Evolutionary conservation across 2,329 filamentous ascomycete genomes (phyloP), one percentile per base, ranked within the genome.

Genomic region (Colletotrichum camelliae): DNA sequence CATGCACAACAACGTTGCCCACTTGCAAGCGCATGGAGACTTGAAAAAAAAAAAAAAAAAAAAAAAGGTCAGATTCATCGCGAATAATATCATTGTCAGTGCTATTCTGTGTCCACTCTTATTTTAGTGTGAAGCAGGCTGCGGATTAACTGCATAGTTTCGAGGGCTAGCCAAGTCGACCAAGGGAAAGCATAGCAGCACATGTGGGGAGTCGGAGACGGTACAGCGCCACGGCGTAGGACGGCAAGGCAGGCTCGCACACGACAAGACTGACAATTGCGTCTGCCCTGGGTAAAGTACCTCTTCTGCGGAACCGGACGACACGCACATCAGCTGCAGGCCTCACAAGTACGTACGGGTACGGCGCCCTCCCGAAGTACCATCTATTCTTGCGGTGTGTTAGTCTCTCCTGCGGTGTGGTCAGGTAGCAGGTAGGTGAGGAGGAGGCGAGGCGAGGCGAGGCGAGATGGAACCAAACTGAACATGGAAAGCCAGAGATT

Each of bases 121-220:
- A 6, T 48, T 33, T 43, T 68, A 27, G 33, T 67, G 57, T 62
- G 58, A 76, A 69, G 57, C 74, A 73, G 70, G 70, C 74, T 69
- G 69, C 35, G 64, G 52, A 52, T 73, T 67, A 57, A 57, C 43
- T 31, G 73, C 57, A 65, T 58, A 73, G 35, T 12, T 58, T 43
- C 57, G 6, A 43, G n/a, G 69, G 62, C 72, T 72, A 72, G 69
- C 33, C 39, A 58, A 67, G 72, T 29, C 52, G 68, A 67, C n/a
- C 21, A 48, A 29, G 21, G 60, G 57, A 52, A 33, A 68, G 37
- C n/a, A 21, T 31, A 58, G n/a, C 31, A 39, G 27, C 39, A 57
- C 43, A 21, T 35, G 74, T 68, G 65, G 74, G 35, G 58, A 68
- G 27, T 58, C 33, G 35, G 68, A 55, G 43, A 72, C 62, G 31